Evolutionary conservation across 139 green algal species (phyloP).

Genomic region (Marvania coccoides): DNA sequence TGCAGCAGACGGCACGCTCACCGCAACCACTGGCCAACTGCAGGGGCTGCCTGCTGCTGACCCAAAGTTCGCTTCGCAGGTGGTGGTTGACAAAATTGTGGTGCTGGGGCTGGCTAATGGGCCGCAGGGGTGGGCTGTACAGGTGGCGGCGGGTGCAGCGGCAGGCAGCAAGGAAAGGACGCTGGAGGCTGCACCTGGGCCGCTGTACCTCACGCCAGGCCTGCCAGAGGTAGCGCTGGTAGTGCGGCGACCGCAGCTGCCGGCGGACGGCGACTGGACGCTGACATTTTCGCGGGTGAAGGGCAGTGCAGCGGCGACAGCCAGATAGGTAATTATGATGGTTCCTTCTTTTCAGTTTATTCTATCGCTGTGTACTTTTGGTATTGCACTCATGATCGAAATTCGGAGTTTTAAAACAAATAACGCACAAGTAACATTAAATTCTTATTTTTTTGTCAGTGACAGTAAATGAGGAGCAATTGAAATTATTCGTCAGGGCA

Average conservation of each 20-base stretch:
- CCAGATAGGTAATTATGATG: background rate
- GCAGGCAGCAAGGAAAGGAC: background rate
- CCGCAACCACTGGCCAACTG: no score
- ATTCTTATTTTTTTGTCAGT: no score
- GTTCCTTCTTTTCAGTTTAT: background rate
- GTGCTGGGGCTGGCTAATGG: constrained; percentile 33
- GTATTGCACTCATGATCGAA: background rate
- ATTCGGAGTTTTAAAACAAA: background rate
- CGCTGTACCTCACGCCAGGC: constrained; percentile 16
- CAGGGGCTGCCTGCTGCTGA: background rate
- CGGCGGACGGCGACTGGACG: constrained; percentile 31
- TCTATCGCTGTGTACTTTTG: background rate
- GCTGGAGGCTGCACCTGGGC: constrained; percentile 19
- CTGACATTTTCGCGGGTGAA: constrained; percentile 8
- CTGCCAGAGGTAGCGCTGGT: constrained; percentile 29
- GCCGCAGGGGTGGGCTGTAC: constrained; percentile 1
- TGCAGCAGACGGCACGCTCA: background rate
- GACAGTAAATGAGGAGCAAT: no score
- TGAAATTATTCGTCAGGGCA: no score
- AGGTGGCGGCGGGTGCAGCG: background rate
- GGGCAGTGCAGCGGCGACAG: background rate
- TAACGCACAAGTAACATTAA: background rate
- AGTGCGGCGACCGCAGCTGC: constrained; percentile 42
- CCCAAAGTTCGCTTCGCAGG: background rate
- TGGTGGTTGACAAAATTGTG: constrained; percentile 38